phyloP scores from a whole-genome alignment of 139 green algal species.

The Coccomyxa sp. region DNA sequence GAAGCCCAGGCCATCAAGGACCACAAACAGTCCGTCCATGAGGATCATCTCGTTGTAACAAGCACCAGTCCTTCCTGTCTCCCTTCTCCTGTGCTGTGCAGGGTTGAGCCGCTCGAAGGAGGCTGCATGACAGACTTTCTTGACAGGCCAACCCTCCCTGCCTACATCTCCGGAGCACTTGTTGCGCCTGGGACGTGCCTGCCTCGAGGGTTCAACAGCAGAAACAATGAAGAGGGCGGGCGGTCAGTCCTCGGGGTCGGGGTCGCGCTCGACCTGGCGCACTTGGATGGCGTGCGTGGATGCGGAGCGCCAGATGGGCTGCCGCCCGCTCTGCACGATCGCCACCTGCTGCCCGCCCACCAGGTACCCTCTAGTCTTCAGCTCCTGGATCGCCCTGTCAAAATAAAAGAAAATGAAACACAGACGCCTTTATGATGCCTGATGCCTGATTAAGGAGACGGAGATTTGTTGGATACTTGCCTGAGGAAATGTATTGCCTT shows the following conservation, averaged over 20 bases:
- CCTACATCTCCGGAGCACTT: neutral
- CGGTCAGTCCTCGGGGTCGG: neutral
- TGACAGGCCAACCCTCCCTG: neutral
- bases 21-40: no score
- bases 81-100: no score
- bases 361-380: slow-evolving; percentile 60
- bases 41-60: no score
- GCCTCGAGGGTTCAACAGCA: neutral
- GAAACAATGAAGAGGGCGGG: no score
- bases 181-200: neutral
- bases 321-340: slow-evolving; percentile 73
- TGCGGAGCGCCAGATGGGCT: slow-evolving; percentile 73
- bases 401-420: no score
- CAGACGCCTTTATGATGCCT: no score
- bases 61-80: no score
- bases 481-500: no score
- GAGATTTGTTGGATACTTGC: no score
- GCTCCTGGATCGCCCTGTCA: slow-evolving; percentile 45
- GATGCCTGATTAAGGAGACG: no score
- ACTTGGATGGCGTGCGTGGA: slow-evolving; percentile 79
- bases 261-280: slow-evolving; percentile 4
- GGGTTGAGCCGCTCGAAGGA: no score
- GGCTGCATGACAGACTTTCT: neutral
- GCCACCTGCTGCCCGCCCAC: slow-evolving; percentile 60
- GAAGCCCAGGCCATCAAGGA: no score